These are phyloP conservation scores for Medicago ruthenica DNA, from an alignment of 306 rosid species.

Conservation along the genomic window DNA sequence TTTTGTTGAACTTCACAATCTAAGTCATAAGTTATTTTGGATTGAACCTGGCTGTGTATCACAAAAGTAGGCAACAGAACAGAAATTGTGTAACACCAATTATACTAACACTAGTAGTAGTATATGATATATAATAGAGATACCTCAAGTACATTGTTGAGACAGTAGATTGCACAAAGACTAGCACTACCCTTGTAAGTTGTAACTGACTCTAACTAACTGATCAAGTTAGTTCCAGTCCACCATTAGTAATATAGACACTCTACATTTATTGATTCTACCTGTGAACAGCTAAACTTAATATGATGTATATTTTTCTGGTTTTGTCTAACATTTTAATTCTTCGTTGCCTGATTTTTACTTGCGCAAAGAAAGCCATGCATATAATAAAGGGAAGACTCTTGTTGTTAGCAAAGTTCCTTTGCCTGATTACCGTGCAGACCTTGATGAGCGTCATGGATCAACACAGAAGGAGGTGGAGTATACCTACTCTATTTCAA, in stretches of 20 bases:
- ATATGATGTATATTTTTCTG: not conserved
- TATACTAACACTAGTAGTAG: not conserved
- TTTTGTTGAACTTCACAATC: not conserved
- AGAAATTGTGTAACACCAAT: not conserved
- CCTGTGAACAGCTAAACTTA: conserved; percentile 15
- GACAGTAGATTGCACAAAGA: too few relatives aligned
- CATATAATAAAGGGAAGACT: conserved; percentile 79
- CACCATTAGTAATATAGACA: not conserved
- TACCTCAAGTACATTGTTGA: too few relatives aligned
- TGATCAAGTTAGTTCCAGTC: too few relatives aligned
- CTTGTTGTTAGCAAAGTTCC: conserved; percentile 93
- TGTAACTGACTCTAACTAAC: too few relatives aligned
- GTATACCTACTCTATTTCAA: conserved; percentile 31
- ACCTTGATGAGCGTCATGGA: conserved; percentile 95
- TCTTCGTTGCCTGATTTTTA: conserved; percentile 44
- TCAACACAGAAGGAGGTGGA: conserved; percentile 87
- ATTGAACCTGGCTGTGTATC: not conserved
- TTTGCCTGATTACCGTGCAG: conserved; percentile 94
- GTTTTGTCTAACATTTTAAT: conserved; percentile 43
- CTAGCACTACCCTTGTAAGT: too few relatives aligned
- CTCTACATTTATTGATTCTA: conserved; percentile 18
- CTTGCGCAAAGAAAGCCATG: conserved; percentile 94
- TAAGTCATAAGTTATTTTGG: not conserved
- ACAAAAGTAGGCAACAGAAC: not conserved
- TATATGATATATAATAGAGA: not conserved